Percentiles rank a stretch among this genome's conserved stretches.
Evolutionary conservation across 2,329 filamentous ascomycete species (phyloP).

Genomic region (Cytospora chrysosperma): DNA sequence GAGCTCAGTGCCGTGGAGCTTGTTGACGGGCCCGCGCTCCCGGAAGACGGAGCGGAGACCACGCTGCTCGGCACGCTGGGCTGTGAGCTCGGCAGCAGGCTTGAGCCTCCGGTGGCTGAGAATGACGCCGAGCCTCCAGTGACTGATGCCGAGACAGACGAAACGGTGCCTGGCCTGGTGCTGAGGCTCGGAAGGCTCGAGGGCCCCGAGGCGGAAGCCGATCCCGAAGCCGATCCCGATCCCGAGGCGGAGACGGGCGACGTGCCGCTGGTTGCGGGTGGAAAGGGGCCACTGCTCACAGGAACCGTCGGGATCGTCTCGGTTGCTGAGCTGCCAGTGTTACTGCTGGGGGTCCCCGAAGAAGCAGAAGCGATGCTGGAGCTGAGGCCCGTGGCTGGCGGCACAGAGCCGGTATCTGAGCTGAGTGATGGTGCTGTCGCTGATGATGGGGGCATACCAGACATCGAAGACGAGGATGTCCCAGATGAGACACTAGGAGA

Average conservation of each 20-base stretch:
- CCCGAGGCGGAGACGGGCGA: neutral
- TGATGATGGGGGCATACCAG: neutral
- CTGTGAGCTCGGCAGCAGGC: neutral
- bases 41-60: neutral
- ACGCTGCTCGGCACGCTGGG: neutral
- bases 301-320: neutral
- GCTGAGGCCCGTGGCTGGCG: neutral
- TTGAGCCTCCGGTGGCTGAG: neutral
- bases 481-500: neutral
- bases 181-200: neutral
- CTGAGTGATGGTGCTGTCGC: neutral
- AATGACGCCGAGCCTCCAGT: neutral
- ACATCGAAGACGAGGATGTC: neutral
- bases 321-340: neutral
- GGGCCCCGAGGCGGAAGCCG: neutral
- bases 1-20: neutral
- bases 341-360: neutral
- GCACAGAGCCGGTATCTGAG: neutral
- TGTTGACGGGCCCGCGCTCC: neutral
- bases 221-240: neutral
- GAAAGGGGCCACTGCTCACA: neutral
- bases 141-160: neutral
- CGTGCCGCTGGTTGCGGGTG: neutral
- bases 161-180: neutral
- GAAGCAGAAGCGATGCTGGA: neutral